Evolutionary conservation across 805 yeast species (phyloP), one percentile per base, ranked within the genome.

Genomic region (Candida qinlingensis): DNA sequence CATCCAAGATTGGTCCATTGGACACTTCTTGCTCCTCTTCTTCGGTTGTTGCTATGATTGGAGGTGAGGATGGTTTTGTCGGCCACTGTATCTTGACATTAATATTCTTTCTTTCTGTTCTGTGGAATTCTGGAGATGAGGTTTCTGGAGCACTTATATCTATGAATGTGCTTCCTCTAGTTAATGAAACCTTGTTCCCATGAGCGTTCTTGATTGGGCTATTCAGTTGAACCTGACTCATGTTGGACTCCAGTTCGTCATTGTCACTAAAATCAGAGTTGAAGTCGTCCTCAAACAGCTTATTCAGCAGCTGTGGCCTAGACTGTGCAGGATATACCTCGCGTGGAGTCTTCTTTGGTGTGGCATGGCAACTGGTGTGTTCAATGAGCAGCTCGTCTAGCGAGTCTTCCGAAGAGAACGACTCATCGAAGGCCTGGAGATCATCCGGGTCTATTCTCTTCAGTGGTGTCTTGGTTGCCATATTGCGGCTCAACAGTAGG

Each of bases 41-140:
- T 36, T n/a, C 19, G 7, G 51, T 48, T 5, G 51, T 45, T 12
- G 46, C 39, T 7, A 47, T 35, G 4, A 43, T 4, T 6, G 50
- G 50, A 10, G 46, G 39, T 4, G 50, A 39, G 0, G 44, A 10
- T 3, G 37, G 39, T 12, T 36, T 28, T 34, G 25, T 13, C 9
- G 28, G 31, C 30, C 26, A 8, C 36, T 39, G 28, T 27, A 39
- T 28, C 31, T 12, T 7, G 12, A 7, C 25, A 11, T 42, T 30
- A 29, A 30, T 9, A 26, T 37, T 38, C 28, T 27, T 36, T 1
- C 62, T 62, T 43, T 61, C 65, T 4, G 55, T 51, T 37, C 57
- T 49, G 40, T 62, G 66, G 42, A 58, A 60, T 6, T 58, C 37
- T 2, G 66, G 66, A 1, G 66, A 62, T 2, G 65, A 60, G 1